These are phyloP conservation scores for Volvariella surrecta DNA, from an alignment of 1,284 basidiomycete species.

Conservation along the genomic window DNA sequence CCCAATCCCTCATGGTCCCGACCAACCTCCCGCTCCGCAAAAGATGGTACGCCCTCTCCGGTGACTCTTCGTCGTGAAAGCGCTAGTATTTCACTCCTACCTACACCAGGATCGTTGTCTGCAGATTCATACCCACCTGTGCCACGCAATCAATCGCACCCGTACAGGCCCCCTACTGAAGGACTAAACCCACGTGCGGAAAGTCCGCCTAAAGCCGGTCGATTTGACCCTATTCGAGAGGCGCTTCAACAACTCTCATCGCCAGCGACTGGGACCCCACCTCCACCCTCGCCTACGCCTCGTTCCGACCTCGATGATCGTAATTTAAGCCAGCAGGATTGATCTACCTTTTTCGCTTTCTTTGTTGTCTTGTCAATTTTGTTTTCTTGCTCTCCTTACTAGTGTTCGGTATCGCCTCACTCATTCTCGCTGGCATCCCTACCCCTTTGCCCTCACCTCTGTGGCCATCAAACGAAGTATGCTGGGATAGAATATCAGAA, in stretches of 20 bases:
- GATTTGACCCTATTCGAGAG: conserved; percentile 41
- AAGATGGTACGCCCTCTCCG: conserved; percentile 19
- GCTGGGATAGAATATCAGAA: no score
- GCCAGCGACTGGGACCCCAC: conserved; percentile 6
- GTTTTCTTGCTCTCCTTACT: conserved; percentile 1
- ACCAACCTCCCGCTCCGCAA: conserved; percentile 18
- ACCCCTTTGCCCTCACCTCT: neutral
- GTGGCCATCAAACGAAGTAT: neutral
- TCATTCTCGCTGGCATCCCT: neutral
- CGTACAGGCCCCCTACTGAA: conserved; percentile 8
- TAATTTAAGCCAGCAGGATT: no score
- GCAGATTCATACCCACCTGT: no score
- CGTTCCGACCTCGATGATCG: neutral
- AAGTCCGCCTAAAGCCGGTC: conserved; percentile 21
- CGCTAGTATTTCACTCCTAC: conserved; percentile 2
- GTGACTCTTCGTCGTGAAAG: conserved; percentile 1
- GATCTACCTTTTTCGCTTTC: no score
- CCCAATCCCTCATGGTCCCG: conserved; percentile 32
- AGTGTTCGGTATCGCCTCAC: neutral
- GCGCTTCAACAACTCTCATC: conserved; percentile 18
- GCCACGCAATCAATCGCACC: conserved; percentile 11
- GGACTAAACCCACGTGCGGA: no score
- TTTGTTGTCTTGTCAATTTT: neutral
- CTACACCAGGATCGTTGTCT: neutral
- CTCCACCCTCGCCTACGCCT: conserved; percentile 1